phyloP scores from a whole-genome alignment of 768 basidiomycete species.

The Naematelia aurantialba region DNA sequence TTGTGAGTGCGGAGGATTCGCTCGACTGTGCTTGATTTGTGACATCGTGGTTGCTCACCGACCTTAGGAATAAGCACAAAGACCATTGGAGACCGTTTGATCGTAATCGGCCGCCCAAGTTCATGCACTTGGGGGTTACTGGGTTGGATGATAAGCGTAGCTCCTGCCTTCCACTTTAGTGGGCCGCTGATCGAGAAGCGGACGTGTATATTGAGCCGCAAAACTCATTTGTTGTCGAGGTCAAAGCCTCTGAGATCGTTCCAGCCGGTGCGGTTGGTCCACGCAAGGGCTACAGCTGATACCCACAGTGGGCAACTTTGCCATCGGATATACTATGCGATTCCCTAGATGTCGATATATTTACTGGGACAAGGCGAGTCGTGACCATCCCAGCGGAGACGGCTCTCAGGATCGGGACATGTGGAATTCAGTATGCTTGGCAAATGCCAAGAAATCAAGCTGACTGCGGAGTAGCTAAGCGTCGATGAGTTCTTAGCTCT shows the following conservation, averaged over 20 bases:
- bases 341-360: conserved; percentile 83
- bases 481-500: conserved; percentile 33
- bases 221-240: conserved; percentile 87
- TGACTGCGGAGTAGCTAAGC: conserved; percentile 17
- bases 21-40: not conserved
- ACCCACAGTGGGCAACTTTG: conserved; percentile 66
- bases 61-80: conserved; percentile 58
- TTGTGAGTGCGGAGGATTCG: conserved; percentile 37
- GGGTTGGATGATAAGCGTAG: conserved; percentile 50
- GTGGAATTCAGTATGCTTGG: conserved; percentile 41
- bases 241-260: conserved; percentile 90
- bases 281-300: not conserved
- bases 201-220: conserved; percentile 86
- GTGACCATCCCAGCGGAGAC: conserved; percentile 27
- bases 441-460: not conserved
- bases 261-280: conserved; percentile 58
- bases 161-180: conserved; percentile 40
- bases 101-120: conserved; percentile 67
- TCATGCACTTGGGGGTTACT: conserved; percentile 50
- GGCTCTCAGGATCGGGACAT: conserved; percentile 51
- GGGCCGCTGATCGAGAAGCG: conserved; percentile 64
- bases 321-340: conserved; percentile 82
- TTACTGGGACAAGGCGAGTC: conserved; percentile 61
- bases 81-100: conserved; percentile 72
- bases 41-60: not conserved